Evolutionary conservation across 225 moss, liverwort and hornwort genomes (phyloP).

Genomic region (Physcomitrium patens): DNA sequence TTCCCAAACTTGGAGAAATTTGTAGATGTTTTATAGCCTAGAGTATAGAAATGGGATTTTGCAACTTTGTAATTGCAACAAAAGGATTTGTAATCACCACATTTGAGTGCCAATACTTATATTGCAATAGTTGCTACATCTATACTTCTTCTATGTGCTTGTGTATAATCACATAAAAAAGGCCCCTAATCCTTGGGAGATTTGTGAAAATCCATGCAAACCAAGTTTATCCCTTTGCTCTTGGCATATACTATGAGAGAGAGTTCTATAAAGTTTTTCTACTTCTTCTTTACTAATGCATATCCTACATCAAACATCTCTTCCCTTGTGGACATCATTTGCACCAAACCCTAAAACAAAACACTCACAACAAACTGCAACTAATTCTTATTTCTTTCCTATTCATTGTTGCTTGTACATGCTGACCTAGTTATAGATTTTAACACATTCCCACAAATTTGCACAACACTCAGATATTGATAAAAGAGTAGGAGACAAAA

Average conservation of each 20-base stretch:
- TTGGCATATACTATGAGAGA: constrained; percentile 78
- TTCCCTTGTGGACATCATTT: constrained; percentile 42
- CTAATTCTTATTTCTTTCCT: too few species aligned
- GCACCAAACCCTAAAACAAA: constrained; percentile 11
- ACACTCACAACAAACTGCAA: constrained; percentile 10
- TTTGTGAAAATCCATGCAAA: constrained; percentile 69
- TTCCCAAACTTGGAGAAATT: constrained; percentile 78
- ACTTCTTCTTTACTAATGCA: constrained; percentile 93
- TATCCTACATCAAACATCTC: constrained; percentile 80
- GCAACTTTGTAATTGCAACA: constrained; percentile 81
- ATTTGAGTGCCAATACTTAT: too few species aligned
- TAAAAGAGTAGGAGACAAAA: too few species aligned
- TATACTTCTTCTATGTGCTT: constrained; percentile 80
- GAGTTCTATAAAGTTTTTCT: constrained; percentile 89
- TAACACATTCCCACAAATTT: not conserved
- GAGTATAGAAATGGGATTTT: constrained; percentile 89
- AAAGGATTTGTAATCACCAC: constrained; percentile 81
- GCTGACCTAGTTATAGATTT: not conserved
- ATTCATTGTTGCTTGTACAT: not conserved
- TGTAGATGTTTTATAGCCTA: constrained; percentile 79
- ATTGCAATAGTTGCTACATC: too few species aligned
- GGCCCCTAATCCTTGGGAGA: constrained; percentile 78
- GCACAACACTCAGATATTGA: too few species aligned
- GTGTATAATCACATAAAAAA: constrained; percentile 90
- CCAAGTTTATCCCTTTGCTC: constrained; percentile 84